Conservation (phyloP, 2,329 filamentous ascomycete species). For the Colletotrichum sp. region DNA sequence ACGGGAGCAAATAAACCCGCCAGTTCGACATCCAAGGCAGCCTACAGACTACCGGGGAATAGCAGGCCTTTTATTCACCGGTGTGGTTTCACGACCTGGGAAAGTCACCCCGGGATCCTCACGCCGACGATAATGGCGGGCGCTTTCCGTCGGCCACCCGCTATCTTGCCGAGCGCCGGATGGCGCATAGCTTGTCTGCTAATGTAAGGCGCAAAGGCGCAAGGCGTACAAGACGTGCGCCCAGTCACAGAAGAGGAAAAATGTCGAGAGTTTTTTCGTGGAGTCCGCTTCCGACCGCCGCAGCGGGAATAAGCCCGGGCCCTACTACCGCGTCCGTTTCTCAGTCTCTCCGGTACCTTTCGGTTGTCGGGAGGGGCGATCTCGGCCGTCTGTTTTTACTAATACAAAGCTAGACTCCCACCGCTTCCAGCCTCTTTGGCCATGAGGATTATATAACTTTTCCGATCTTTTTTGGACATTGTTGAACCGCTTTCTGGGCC, state of each 20-base stretch:
- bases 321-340: neutral
- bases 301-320: conserved; percentile 2
- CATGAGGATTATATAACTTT: neutral
- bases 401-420: neutral
- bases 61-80: neutral
- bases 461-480: neutral
- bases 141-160: neutral
- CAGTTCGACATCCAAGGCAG: neutral
- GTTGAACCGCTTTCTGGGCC: neutral
- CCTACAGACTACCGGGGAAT: neutral
- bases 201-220: neutral
- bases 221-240: neutral
- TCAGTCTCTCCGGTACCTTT: neutral
- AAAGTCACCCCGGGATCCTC: neutral
- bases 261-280: neutral
- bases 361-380: neutral
- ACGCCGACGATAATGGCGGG: neutral
- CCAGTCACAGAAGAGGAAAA: neutral
- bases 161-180: neutral
- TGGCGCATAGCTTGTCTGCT: neutral
- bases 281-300: conserved; percentile 1
- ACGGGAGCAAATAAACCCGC: neutral
- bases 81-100: neutral
- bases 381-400: neutral
- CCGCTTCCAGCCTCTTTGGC: neutral